phyloP scores from a whole-genome alignment of 1,284 basidiomycete genomes.

The Cryptococcus sp. region DNA sequence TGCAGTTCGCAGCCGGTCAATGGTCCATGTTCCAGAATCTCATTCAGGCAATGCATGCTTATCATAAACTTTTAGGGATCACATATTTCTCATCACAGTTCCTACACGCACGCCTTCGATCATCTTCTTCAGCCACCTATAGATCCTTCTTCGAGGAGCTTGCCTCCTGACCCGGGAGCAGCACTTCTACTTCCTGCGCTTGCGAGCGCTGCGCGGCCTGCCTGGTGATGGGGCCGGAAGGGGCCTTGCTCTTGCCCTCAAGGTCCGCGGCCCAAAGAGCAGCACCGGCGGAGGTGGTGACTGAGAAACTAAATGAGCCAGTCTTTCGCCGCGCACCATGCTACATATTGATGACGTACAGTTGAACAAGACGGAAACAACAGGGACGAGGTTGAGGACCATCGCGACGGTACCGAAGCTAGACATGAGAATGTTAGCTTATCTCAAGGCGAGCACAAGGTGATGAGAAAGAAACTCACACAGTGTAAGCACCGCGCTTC shows the following conservation, averaged over 20 bases:
- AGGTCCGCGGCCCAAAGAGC: conserved; percentile 66
- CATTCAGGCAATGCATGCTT: too few species aligned
- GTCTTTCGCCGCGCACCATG: too few species aligned
- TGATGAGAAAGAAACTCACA: conserved; percentile 50
- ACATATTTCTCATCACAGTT: too few species aligned
- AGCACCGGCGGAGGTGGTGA: conserved; percentile 58
- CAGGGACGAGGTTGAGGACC: conserved; percentile 61
- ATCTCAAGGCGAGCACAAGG: too few species aligned
- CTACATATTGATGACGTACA: too few species aligned
- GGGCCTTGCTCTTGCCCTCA: conserved; percentile 22
- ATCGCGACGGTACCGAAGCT: conserved; percentile 62
- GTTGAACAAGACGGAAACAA: conserved; percentile 57
- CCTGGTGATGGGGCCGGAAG: neutral
- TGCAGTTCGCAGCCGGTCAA: too few species aligned
- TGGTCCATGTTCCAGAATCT: too few species aligned
- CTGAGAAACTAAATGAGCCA: conserved; percentile 18
- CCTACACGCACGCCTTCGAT: too few species aligned
- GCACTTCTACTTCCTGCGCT: neutral
- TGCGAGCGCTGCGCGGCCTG: neutral
- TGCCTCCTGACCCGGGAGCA: neutral
- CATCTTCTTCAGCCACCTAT: neutral
- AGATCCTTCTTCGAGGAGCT: neutral
- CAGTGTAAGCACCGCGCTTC: conserved; percentile 57
- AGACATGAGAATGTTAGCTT: conserved; percentile 50
- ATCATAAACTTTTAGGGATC: too few species aligned